These are phyloP conservation scores for Cystofilobasidium ferigula DNA, from an alignment of 768 basidiomycete species.

Conservation along the genomic window DNA sequence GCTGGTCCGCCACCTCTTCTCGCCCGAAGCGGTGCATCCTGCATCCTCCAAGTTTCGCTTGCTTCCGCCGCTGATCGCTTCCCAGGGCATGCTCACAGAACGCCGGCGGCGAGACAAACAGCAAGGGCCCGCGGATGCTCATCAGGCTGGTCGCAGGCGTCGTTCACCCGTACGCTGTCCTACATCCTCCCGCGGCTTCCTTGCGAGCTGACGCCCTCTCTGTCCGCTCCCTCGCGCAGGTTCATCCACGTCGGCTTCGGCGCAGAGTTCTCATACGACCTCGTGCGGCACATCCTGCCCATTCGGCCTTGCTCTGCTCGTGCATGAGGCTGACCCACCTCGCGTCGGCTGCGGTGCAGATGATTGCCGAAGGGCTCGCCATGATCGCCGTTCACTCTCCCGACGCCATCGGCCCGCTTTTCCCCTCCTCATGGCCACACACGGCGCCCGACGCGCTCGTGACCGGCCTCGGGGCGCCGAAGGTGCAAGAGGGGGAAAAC, in stretches of 20 bases:
- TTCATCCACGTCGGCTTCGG: slow-evolving; percentile 19
- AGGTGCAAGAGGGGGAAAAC: neutral
- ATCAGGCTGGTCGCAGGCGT: slow-evolving; percentile 8
- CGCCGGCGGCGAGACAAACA: neutral
- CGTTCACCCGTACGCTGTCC: neutral
- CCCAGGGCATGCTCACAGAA: neutral
- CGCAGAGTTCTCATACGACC: slow-evolving; percentile 3
- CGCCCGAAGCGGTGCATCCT: slow-evolving; percentile 6
- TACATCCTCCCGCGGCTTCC: too few species aligned
- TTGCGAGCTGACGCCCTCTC: neutral
- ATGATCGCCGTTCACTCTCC: slow-evolving; percentile 15
- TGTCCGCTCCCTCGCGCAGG: neutral
- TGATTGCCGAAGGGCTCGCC: slow-evolving; percentile 19
- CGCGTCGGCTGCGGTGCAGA: neutral
- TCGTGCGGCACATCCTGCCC: neutral
- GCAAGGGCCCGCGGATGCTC: slow-evolving; percentile 14
- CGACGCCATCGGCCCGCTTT: neutral
- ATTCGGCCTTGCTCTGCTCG: too few species aligned
- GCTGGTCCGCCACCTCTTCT: slow-evolving; percentile 9
- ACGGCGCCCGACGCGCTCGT: neutral
- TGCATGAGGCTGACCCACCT: neutral
- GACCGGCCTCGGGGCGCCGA: neutral
- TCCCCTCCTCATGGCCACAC: slow-evolving; percentile 20
- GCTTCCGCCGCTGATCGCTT: too few species aligned
- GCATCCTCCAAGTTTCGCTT: too few species aligned